A percentile compares a stretch with the other conserved stretches of the same genome.
Evolutionary conservation across 2,329 filamentous ascomycete genomes (phyloP).

Genomic region (Calonectria pauciramosa): DNA sequence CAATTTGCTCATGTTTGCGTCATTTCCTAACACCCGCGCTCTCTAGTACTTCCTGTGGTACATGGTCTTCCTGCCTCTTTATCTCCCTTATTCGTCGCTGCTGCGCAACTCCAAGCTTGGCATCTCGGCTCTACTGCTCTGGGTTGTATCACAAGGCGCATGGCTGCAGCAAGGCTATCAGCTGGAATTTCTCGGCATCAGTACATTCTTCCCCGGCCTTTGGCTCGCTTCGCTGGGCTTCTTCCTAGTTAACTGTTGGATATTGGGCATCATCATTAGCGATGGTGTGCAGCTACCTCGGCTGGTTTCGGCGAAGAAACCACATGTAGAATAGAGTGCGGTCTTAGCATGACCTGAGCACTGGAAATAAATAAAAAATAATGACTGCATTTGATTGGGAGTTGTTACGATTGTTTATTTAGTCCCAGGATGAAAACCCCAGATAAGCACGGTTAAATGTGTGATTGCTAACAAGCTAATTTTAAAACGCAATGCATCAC

Average conservation of each 20-base stretch:
- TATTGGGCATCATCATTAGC: conserved; percentile 82
- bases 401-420: not conserved
- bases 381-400: not conserved
- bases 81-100: conserved; percentile 85
- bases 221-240: conserved; percentile 83
- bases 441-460: not conserved
- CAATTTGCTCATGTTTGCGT: not conserved
- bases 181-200: conserved; percentile 84
- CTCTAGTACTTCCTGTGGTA: conserved; percentile 97
- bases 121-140: conserved; percentile 74
- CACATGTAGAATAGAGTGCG: conserved; percentile 38
- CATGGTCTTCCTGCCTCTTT: conserved; percentile 91
- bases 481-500: not conserved
- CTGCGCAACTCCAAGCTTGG: conserved; percentile 73
- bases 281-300: conserved; percentile 63
- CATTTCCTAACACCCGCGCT: conserved; percentile 22
- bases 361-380: not conserved
- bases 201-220: conserved; percentile 88
- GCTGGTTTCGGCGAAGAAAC: conserved; percentile 31
- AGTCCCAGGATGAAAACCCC: not conserved
- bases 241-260: conserved; percentile 89
- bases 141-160: conserved; percentile 80
- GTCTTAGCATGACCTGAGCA: not conserved
- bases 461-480: not conserved
- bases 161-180: conserved; percentile 84